Percentiles rank a stretch among this genome's conserved stretches.
phyloP scores from a whole-genome alignment of 2,329 filamentous ascomycete species.

The Ophiosphaerella herpotricha region DNA sequence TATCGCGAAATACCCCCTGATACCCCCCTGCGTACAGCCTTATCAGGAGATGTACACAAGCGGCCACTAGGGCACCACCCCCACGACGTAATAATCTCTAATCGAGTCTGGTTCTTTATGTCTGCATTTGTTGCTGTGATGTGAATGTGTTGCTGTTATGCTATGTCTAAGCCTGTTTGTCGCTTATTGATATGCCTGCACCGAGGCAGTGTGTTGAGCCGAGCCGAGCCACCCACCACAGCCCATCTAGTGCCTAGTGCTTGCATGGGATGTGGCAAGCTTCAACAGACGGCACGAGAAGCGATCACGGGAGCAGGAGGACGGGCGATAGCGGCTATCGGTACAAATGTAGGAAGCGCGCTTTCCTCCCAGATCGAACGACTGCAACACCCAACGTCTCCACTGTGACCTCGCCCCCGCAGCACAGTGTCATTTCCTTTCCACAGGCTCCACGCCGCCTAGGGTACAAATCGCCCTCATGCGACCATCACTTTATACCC shows the following conservation, averaged over 20 bases:
- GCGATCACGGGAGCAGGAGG: constrained; percentile 5
- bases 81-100: constrained; percentile 46
- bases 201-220: not conserved
- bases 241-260: constrained; percentile 2
- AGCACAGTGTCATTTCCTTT: constrained; percentile 2
- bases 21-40: constrained; percentile 48
- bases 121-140: too few relatives aligned
- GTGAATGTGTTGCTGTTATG: too few relatives aligned
- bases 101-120: constrained; percentile 30
- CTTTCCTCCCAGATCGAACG: constrained; percentile 3
- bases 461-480: constrained; percentile 9
- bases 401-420: not conserved
- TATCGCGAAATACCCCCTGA: constrained; percentile 48
- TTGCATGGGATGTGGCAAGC: constrained; percentile 8
- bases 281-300: not conserved
- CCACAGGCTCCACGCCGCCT: not conserved
- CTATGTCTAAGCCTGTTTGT: not conserved
- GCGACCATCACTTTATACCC: constrained; percentile 1
- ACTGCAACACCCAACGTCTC: constrained; percentile 5
- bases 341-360: constrained; percentile 8
- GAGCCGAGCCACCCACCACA: constrained; percentile 2
- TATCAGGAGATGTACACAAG: constrained; percentile 47
- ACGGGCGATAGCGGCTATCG: constrained; percentile 3
- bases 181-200: not conserved
- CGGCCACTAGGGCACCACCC: constrained; percentile 45